Base-by-base conservation (phyloP, 345 rosid genomes). In the Populus ilicifolia region DNA sequence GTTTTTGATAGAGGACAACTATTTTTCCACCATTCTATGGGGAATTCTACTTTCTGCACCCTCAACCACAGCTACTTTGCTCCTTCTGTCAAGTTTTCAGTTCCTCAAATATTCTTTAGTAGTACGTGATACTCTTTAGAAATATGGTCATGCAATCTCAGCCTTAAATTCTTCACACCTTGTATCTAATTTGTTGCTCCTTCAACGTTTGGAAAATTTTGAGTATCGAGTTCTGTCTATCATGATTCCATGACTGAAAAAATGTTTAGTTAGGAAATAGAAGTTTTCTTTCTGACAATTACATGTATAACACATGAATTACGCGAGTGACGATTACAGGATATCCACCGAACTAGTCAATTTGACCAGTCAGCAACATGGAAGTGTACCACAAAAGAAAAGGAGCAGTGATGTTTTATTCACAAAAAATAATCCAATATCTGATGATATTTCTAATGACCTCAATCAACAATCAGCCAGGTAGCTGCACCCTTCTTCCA, bases 311-410 rank as follows among this genome's bases (percentile, higher is more conserved):
- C 23, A 52, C 59, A 20, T 7, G 39, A 30, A 12, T 70, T 38
- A 25, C 66, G 59, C 33, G 21, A 23, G 30, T 52, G 38, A 61
- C 3, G 39, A 79, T 68, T 84, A 80, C 86, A 91, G 95, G 88
- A 78, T 88, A 52, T 87, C 95, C 35, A 81, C 85, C 17, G 95
- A 91, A 80, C 76, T 85, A 48, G 75, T 81, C 30, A 86, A 78
- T 83, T 71, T 71, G 69, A 81, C 87, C 2, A 70, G 48, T 75
- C 91, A 84, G 48, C 91, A 84, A 72, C 84, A 85, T 18, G 87
- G 80, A 48, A 77, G 75, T 3, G 48, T 70, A 25, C 77, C 80
- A 33, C 89, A 85, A 67, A 86, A 80, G 82, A 88, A 76, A 83
- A 87, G 77, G 74, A 80, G 89, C 81, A 86, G 70, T 67, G 95